These are phyloP conservation scores for Sporothrix brunneoviolacea DNA, from an alignment of 2,329 filamentous ascomycete genomes.

Conservation along the genomic window DNA sequence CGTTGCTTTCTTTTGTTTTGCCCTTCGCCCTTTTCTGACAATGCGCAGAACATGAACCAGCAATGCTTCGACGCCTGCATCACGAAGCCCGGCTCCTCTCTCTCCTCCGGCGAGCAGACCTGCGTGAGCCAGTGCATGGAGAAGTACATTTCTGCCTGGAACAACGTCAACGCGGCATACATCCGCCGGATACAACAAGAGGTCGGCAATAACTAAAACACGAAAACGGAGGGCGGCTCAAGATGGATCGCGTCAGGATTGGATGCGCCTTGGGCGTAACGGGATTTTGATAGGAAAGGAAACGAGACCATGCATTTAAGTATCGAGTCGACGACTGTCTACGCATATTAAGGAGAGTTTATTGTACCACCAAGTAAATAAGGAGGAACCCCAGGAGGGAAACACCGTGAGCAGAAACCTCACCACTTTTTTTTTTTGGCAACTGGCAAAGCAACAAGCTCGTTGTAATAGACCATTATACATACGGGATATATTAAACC, in stretches of 20 bases:
- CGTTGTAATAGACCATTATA: not conserved
- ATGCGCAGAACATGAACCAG: conserved; percentile 66
- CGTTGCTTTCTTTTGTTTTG: not conserved
- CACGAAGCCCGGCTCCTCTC: conserved; percentile 58
- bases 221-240: too few species aligned
- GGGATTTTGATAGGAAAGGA: too few species aligned
- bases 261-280: too few species aligned
- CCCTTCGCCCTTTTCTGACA: not conserved
- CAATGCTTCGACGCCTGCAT: conserved; percentile 76
- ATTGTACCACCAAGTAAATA: not conserved
- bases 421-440: not conserved
- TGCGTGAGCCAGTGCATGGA: conserved; percentile 76
- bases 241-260: too few species aligned
- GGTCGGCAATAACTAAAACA: conserved; percentile 27
- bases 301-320: not conserved
- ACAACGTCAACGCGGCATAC: conserved; percentile 63
- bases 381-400: not conserved
- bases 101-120: conserved; percentile 61
- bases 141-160: conserved; percentile 79
- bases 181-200: conserved; percentile 58
- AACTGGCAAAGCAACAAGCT: not conserved
- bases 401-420: not conserved
- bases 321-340: too few species aligned
- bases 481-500: not conserved
- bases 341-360: not conserved